Conservation (phyloP, 1,139 yeast genomes). For the Tardiomyces blankii region DNA sequence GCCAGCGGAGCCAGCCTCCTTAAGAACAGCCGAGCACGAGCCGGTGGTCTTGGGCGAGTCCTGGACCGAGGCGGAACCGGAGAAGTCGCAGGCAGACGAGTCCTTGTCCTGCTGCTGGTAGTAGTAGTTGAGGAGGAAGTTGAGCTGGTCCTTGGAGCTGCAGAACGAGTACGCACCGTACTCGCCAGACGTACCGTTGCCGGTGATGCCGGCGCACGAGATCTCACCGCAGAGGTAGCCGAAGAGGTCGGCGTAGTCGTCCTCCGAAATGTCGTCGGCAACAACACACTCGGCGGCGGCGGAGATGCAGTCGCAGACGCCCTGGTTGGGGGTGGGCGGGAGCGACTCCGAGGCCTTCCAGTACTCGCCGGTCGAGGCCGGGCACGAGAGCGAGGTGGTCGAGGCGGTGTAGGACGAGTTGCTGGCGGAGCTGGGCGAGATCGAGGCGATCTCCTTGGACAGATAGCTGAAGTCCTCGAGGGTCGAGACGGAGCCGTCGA, state of each 20-base stretch:
- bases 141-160: constrained; percentile 47
- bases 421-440: constrained; percentile 48
- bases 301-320: constrained; percentile 46
- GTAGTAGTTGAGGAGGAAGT: constrained; percentile 51
- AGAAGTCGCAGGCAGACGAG: constrained; percentile 44
- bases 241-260: constrained; percentile 46
- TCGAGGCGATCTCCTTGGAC: constrained; percentile 39
- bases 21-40: constrained; percentile 33
- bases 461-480: constrained; percentile 51
- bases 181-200: constrained; percentile 39
- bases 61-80: constrained; percentile 41
- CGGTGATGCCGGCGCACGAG: constrained; percentile 36
- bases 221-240: constrained; percentile 35
- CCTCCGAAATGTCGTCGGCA: constrained; percentile 30
- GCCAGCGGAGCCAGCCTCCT: constrained; percentile 16
- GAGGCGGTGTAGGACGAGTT: constrained; percentile 39
- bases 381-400: constrained; percentile 40
- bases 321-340: constrained; percentile 62
- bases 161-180: constrained; percentile 55
- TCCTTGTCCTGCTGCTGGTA: constrained; percentile 33
- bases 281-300: constrained; percentile 42
- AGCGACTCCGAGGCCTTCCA: constrained; percentile 47
- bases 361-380: constrained; percentile 32
- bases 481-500: constrained; percentile 40
- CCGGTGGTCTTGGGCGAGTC: constrained; percentile 44